Evolutionary conservation across 2,329 filamentous ascomycete genomes (phyloP), one percentile per base, ranked within the genome.

Genomic region (Colletotrichum sp.): DNA sequence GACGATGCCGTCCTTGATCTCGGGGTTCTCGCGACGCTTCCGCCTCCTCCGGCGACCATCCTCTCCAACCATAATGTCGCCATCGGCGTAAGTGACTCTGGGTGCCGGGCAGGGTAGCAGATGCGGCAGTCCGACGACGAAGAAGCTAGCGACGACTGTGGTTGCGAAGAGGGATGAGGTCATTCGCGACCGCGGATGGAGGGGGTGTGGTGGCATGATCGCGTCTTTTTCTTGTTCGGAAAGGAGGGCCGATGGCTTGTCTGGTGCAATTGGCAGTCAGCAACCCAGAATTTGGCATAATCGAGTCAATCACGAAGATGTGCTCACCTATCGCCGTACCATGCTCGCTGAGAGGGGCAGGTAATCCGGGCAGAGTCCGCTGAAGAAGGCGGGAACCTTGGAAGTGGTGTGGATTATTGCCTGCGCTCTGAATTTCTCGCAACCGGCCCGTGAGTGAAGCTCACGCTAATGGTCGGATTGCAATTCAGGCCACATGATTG

Each of bases 111-210:
- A 99, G 2, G 97, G 97, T 21, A 99, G 91, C 34, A 98, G 83
- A 84, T 99, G 97, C 26, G 97, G 97, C 60, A 98, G 89, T 34
- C 92, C 95, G 69, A 99, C 97, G 77, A 99, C 96, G 78, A 98
- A 91, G 85, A 99, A 98, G 80, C 94, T 97, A 36, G 96, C 93
- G 77, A 95, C 90, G 71, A 99, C 91, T 2, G 96, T 99, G n/a
- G 94, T 95, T 67, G 95, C 96, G 87, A 99, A 99, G 76, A 99
- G 93, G 61, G 96, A 97, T 72, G 94, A 96, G 80, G 97, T 99
- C 87, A 95, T 95, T 81, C 95, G 93, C 79, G 96, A 99, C 85
- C 96, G 93, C 38, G 97, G 97, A 85, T 99, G 97, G 57, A 99
- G 93, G 58, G 74, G 74, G 86, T 96, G 94, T 77, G 95, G 94